phyloP scores from a whole-genome alignment of 2,329 filamentous ascomycete genomes.

The Chalaropsis thielavioides region DNA sequence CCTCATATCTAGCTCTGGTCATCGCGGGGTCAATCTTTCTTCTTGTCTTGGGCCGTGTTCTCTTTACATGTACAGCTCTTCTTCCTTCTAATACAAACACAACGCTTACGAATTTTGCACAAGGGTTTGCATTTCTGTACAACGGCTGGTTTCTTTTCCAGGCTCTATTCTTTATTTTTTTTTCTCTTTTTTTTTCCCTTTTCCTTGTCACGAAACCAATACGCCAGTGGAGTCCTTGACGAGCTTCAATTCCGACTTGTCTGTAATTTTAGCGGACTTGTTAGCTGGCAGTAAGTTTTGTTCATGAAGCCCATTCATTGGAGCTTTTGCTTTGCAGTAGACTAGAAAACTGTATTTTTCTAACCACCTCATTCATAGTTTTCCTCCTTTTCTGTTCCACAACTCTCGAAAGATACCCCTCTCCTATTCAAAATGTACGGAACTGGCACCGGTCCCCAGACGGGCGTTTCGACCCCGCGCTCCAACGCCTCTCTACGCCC shows the following conservation, averaged over 20 bases:
- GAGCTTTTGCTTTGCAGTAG: background rate
- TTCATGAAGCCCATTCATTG: background rate
- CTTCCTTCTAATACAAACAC: conserved; percentile 10
- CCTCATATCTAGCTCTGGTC: conserved; percentile 16
- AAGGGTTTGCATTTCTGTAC: conserved; percentile 1
- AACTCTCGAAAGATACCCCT: conserved; percentile 17
- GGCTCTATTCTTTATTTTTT: conserved; percentile 1
- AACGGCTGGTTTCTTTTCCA: background rate
- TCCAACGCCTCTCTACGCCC: conserved; percentile 86
- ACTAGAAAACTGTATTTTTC: background rate
- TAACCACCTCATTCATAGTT: background rate
- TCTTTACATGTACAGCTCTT: conserved; percentile 18
- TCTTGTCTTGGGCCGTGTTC: conserved; percentile 15
- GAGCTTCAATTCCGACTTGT: conserved; percentile 3
- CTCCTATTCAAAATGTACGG: conserved; percentile 59
- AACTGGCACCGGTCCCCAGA: conserved; percentile 69
- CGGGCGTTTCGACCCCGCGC: conserved; percentile 90
- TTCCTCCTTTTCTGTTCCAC: background rate
- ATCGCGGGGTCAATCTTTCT: conserved; percentile 13
- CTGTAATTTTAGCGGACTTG: conserved; percentile 1
- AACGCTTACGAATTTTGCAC: conserved; percentile 1
- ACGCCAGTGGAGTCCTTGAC: background rate
- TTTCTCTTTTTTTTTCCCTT: background rate
- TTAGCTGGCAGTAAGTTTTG: conserved; percentile 9
- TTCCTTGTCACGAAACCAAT: background rate